Evolutionary conservation across 2,329 filamentous ascomycete species (phyloP), one percentile per base, ranked within the genome.

Genomic region (Laburnicola sp.): DNA sequence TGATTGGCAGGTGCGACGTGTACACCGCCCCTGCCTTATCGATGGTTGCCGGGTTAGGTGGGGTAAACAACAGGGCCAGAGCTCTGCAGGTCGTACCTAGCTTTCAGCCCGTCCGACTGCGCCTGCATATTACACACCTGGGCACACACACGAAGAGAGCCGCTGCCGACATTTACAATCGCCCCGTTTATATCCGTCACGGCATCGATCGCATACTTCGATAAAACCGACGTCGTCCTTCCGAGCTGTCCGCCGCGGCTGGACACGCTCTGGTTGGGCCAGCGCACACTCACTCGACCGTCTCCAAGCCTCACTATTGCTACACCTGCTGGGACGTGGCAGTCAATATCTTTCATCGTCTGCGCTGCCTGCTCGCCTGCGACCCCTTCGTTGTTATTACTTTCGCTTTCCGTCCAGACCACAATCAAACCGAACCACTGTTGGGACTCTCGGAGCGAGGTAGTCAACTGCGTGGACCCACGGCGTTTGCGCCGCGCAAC

Each of bases 161-260:
- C 28, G 28, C 28, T 30, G 6, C 28, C 6, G 6, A 30, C 28
- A 30, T 30, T 30, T 10, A 30, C 28, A 10, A 10, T 30, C 28
- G 28, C 28, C 16, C 16, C 16, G 16, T 30, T 30, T 30, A 30
- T 6, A 30, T 6, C 28, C 28, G 6, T 30, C 28, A 6, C 28
- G 28, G 28, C 28, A 30, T 30, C 28, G 28, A 30, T 39, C 36
- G 9, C 22, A 25, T 6, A 25, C 36, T 4, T 38, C 21, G 7
- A 16, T 27, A 21, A 11, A 10, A 25, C 41, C 41, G 31, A 44
- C 30, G 25, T 22, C 28, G 6, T 34, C 25, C 39, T 25, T 50
- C 52, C 54, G 37, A 46, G 43, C 27, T 47, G 46, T 50, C 37
- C 32, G 22, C 48, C 30, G 42, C 34, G 16, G 25, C 45, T 36